Evolutionary conservation across 441 rosid genomes (phyloP).

Genomic region (Arabidopsis lyrata): DNA sequence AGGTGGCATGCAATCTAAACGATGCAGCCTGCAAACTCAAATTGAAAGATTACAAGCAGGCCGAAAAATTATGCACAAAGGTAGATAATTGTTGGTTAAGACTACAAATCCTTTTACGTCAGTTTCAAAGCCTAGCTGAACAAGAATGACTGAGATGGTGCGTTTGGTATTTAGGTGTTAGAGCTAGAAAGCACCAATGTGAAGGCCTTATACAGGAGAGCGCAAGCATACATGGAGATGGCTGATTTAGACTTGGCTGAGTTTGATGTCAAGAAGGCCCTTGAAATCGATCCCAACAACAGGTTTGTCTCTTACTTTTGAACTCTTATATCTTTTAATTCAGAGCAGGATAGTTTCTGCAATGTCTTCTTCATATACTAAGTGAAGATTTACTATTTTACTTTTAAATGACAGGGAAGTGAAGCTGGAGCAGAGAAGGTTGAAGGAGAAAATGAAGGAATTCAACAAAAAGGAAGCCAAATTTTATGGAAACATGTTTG

Average conservation of each 20-base stretch:
- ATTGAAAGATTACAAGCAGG: slow-evolving; percentile 73
- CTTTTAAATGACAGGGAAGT: slow-evolving; percentile 63
- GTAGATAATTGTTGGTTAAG: slow-evolving; percentile 32
- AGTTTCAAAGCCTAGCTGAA: not conserved
- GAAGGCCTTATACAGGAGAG: slow-evolving; percentile 88
- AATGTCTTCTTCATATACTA: not conserved
- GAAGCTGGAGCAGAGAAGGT: slow-evolving; percentile 69
- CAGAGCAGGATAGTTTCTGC: not conserved
- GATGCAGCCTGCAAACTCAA: slow-evolving; percentile 85
- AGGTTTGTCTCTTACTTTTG: slow-evolving; percentile 47
- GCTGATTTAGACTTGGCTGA: slow-evolving; percentile 86
- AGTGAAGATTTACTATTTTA: not conserved
- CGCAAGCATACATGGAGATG: slow-evolving; percentile 73
- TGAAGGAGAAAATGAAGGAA: slow-evolving; percentile 83
- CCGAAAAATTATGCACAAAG: slow-evolving; percentile 83
- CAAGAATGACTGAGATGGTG: not conserved
- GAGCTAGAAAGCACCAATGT: slow-evolving; percentile 73
- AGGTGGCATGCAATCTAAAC: slow-evolving; percentile 78
- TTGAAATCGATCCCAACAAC: slow-evolving; percentile 85
- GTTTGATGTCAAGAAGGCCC: slow-evolving; percentile 83
- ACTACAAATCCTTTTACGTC: not conserved
- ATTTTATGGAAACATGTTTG: slow-evolving; percentile 89
- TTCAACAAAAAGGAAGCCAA: slow-evolving; percentile 85
- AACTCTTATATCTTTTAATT: not conserved
- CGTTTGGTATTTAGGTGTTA: slow-evolving; percentile 57